phyloP scores from a whole-genome alignment of 2,329 filamentous ascomycete species.

The Aspergillus melleus region DNA sequence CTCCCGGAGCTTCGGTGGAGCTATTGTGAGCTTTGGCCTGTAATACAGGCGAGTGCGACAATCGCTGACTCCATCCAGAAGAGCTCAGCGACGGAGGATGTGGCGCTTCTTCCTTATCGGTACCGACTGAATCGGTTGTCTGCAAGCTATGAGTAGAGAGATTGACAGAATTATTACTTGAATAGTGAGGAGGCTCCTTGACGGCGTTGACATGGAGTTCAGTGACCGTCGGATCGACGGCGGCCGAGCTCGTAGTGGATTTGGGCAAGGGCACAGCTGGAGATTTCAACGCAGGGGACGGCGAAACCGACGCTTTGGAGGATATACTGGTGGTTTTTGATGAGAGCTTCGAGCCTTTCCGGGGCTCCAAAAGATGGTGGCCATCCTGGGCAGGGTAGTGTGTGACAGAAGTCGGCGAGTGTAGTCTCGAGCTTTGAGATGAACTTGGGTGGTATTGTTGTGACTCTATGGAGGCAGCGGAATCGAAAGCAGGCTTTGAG shows the following conservation, averaged over 20 bases:
- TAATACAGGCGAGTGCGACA: constrained; percentile 36
- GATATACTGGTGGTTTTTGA: constrained; percentile 45
- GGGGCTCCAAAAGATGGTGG: constrained; percentile 17
- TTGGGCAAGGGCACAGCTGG: constrained; percentile 39
- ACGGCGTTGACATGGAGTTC: constrained; percentile 46
- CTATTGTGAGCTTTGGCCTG: constrained; percentile 30
- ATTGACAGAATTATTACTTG: constrained; percentile 34
- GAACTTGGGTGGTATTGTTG: constrained; percentile 31
- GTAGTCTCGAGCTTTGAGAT: constrained; percentile 37
- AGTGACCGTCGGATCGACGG: constrained; percentile 48
- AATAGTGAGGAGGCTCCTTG: constrained; percentile 28
- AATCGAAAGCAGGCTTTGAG: constrained; percentile 26
- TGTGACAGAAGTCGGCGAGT: constrained; percentile 35
- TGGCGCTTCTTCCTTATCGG: constrained; percentile 32
- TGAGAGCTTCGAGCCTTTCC: constrained; percentile 40
- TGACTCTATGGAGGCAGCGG: constrained; percentile 22
- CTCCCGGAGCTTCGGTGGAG: constrained; percentile 26
- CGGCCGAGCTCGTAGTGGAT: constrained; percentile 28
- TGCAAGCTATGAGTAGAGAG: constrained; percentile 31
- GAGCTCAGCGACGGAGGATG: constrained; percentile 31
- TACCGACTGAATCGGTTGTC: constrained; percentile 27
- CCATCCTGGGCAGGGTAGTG: constrained; percentile 34
- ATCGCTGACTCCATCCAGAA: constrained; percentile 28
- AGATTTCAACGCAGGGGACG: constrained; percentile 40
- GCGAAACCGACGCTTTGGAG: constrained; percentile 42